Conservation (phyloP, 75 land plant species). For the Selaginella moellendorffii region DNA sequence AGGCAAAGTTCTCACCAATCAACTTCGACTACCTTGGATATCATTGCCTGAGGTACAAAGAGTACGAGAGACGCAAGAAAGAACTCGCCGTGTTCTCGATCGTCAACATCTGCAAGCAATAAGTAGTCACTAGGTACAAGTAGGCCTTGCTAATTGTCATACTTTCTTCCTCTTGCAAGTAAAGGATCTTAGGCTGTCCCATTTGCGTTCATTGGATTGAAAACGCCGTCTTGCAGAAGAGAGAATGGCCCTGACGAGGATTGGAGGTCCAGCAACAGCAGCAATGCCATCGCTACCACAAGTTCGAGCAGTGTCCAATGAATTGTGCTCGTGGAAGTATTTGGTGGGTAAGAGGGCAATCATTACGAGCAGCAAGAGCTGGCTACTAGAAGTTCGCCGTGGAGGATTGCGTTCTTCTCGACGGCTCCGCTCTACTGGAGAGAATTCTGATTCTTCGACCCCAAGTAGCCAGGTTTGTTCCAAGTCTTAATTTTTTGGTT, state of each 20-base stretch:
- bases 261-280: too few relatives aligned
- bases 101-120: background rate
- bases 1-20: constrained; percentile 86
- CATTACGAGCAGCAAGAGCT: background rate
- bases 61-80: constrained; percentile 60
- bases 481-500: too few relatives aligned
- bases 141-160: too few relatives aligned
- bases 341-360: background rate
- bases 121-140: too few relatives aligned
- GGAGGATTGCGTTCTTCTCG: background rate
- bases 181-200: too few relatives aligned
- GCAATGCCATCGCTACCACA: too few relatives aligned
- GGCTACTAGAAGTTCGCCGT: background rate
- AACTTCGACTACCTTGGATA: constrained; percentile 81
- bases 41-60: constrained; percentile 57
- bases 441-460: background rate
- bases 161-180: too few relatives aligned
- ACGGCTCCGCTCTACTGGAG: background rate
- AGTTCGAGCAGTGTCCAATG: too few relatives aligned
- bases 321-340: background rate
- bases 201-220: too few relatives aligned
- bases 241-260: too few relatives aligned
- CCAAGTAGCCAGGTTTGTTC: too few relatives aligned
- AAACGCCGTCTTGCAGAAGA: too few relatives aligned
- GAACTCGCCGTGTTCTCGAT: constrained; percentile 21